phyloP scores from a whole-genome alignment of 169 alveolate genomes.

The Eimeria praecox region DNA sequence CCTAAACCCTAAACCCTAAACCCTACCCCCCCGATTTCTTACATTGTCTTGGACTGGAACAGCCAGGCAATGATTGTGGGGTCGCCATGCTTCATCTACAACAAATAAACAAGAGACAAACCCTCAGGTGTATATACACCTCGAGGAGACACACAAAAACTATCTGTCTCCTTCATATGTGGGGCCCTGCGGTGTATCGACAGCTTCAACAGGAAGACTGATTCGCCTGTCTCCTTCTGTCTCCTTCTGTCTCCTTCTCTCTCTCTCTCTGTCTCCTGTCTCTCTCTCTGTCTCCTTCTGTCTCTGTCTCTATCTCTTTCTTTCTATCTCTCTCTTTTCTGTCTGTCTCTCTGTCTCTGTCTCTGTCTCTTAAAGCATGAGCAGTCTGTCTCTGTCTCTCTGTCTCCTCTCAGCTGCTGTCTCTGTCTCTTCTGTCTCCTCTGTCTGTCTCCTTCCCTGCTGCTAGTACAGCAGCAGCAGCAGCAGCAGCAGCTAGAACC shows the following conservation, averaged over 20 bases:
- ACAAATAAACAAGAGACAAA: neutral
- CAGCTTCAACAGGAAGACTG: too few relatives aligned
- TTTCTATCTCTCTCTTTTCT: too few relatives aligned
- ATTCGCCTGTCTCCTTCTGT: too few relatives aligned
- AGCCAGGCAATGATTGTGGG: neutral
- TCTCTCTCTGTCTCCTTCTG: neutral
- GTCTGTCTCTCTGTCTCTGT: too few relatives aligned
- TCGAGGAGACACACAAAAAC: neutral
- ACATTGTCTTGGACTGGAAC: conserved; percentile 13
- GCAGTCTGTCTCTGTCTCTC: conserved; percentile 1
- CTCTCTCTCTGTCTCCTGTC: neutral
- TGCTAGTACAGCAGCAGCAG: too few relatives aligned
- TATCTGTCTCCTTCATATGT: neutral
- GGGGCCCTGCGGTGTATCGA: neutral
- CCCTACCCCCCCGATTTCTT: neutral
- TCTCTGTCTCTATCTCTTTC: too few relatives aligned
- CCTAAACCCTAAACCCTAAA: conserved; percentile 30
- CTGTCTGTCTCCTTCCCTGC: too few relatives aligned
- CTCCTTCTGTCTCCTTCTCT: neutral
- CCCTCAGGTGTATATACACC: neutral
- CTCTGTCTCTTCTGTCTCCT: too few relatives aligned
- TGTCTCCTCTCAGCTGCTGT: too few relatives aligned
- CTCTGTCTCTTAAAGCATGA: too few relatives aligned
- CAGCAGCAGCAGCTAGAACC: too few relatives aligned
- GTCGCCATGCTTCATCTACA: neutral